phyloP scores from a whole-genome alignment of 2,329 filamentous ascomycete species.

The Exophiala sp. region DNA sequence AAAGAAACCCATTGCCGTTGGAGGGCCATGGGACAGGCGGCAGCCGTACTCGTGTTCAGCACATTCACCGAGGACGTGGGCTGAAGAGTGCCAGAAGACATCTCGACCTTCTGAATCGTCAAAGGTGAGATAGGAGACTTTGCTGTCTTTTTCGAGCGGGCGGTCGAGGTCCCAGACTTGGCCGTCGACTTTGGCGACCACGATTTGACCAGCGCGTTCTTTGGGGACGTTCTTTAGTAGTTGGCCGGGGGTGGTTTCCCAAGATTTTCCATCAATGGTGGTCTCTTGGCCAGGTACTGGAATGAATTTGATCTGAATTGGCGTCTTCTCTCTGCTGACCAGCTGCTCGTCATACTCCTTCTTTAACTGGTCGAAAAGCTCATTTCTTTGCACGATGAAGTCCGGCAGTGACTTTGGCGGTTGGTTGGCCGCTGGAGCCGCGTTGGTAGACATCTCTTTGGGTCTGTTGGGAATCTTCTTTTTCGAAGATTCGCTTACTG shows the following conservation, averaged over 20 bases:
- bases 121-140: conserved; percentile 80
- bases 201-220: conserved; percentile 73
- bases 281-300: conserved; percentile 41
- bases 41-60: conserved; percentile 88
- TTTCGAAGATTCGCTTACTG: conserved; percentile 34
- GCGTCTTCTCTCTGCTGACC: conserved; percentile 46
- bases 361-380: conserved; percentile 85
- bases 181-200: conserved; percentile 81
- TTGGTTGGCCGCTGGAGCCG: conserved; percentile 31
- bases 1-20: conserved; percentile 89
- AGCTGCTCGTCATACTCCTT: conserved; percentile 76
- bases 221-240: conserved; percentile 76
- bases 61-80: conserved; percentile 93
- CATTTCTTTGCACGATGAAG: conserved; percentile 78
- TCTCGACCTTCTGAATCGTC: conserved; percentile 74
- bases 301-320: conserved; percentile 49
- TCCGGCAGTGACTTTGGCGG: conserved; percentile 55
- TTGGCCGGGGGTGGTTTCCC: conserved; percentile 87
- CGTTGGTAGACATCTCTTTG: conserved; percentile 30
- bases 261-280: conserved; percentile 64
- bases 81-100: conserved; percentile 97
- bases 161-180: conserved; percentile 90
- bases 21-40: conserved; percentile 88
- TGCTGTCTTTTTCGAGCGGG: conserved; percentile 83
- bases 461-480: conserved; percentile 26